Evolutionary conservation across 768 basidiomycete genomes (phyloP), one percentile per base, ranked within the genome.

Genomic region (Kwoniella sp.): DNA sequence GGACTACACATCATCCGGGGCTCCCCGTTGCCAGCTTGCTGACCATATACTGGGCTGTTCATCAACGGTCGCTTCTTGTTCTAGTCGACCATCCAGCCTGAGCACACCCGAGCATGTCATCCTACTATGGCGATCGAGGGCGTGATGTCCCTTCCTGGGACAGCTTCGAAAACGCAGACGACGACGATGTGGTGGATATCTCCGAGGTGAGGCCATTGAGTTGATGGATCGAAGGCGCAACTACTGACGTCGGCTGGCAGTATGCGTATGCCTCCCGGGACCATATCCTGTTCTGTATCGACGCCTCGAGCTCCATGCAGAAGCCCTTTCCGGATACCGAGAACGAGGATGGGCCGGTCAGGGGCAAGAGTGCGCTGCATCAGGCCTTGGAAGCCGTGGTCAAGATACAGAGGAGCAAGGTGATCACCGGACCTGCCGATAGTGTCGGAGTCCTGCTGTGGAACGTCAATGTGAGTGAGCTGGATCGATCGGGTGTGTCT

Each of bases 251-350:
- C 7, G 7, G 14, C 10, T 26, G 25, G 31, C 51, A 87, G 86
- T 79, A 79, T 53, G 80, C 82, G 57, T 87, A 88, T 57, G 82
- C 82, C 45, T 84, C 84, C 59, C 81, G 82, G 55, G 90, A 96
- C 63, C 87, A 90, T 27, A 85, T 93, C 39, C 75, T 98, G n/a
- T 95, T 96, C 76, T 88, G 87, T 71, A 89, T 99, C 52, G 92
- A 99, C 74, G 89, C 88, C 57, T 93, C 92, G 0, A 78, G 81
- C 47, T 88, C 89, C 10, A 96, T 98, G 93, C 84, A 87, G 22
- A 78, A 77, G 31, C 80, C 85, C 36, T 78, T 78, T 42, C 84
- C 86, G 22, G 82, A 85, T 62, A 81, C 32, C 27, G 36, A 44
- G 15, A 60, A 58, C 22, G 51, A 42, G 80, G 84, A 52, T 82